Conservation (phyloP, 1,139 yeast genomes). For the Geotrichum cucujoidarum region DNA sequence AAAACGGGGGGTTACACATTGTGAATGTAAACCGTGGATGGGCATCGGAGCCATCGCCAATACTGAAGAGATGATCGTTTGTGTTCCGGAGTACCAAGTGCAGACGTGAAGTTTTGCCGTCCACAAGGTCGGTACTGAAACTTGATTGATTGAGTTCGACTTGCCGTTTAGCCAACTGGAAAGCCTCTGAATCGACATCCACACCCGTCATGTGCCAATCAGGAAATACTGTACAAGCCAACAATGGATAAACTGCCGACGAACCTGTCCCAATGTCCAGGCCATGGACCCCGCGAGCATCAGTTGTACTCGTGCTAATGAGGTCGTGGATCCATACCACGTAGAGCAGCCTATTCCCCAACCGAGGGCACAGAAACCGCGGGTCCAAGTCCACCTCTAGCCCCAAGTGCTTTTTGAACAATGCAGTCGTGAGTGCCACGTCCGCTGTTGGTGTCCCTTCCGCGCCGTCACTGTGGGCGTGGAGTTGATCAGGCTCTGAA, state of each 20-base stretch:
- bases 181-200: conserved; percentile 37
- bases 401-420: conserved; percentile 24
- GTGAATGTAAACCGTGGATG: conserved; percentile 28
- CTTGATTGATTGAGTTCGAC: background rate
- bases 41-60: too few relatives aligned
- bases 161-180: conserved; percentile 27
- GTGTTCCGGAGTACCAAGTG: too few relatives aligned
- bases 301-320: conserved; percentile 8
- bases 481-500: background rate
- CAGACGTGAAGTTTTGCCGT: too few relatives aligned
- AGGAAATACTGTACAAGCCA: conserved; percentile 29
- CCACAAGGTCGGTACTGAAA: background rate
- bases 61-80: too few relatives aligned
- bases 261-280: conserved; percentile 42
- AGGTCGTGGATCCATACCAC: conserved; percentile 25
- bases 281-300: conserved; percentile 7
- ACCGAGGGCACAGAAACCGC: conserved; percentile 28
- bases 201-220: conserved; percentile 36
- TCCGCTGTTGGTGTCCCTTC: conserved; percentile 2
- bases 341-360: conserved; percentile 30
- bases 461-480: background rate
- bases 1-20: conserved; percentile 48
- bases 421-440: conserved; percentile 21
- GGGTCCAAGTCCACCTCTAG: conserved; percentile 23
- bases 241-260: conserved; percentile 41